Percentiles rank a stretch among this genome's conserved stretches.
Evolutionary conservation across 306 rosid species (phyloP).

Genomic region (Prosopis cineraria): DNA sequence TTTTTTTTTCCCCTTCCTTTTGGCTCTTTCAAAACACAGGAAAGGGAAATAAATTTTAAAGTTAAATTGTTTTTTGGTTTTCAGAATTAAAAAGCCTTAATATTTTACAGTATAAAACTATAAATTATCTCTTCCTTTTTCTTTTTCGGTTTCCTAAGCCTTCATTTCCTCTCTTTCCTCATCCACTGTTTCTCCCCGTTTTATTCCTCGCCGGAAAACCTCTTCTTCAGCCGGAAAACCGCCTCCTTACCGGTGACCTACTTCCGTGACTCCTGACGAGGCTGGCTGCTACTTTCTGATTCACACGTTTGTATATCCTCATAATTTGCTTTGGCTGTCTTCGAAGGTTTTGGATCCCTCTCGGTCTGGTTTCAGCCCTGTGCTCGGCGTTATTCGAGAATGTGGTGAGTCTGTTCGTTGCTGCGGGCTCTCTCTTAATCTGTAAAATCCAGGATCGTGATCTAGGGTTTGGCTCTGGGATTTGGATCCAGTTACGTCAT

Average conservation of each 20-base stretch:
- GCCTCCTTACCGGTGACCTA: conserved; percentile 32
- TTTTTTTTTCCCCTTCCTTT: too few species aligned
- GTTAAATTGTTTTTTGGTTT: not conserved
- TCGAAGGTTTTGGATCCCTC: conserved; percentile 51
- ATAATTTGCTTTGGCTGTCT: conserved; percentile 6
- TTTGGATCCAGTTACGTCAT: conserved; percentile 42
- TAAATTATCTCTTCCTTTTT: conserved; percentile 34
- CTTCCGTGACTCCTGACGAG: not conserved
- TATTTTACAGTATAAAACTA: conserved; percentile 51
- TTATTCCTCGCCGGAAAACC: conserved; percentile 47
- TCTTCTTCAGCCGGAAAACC: conserved; percentile 28
- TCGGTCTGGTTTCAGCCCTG: conserved; percentile 28
- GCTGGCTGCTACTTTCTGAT: not conserved
- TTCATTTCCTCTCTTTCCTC: conserved; percentile 34
- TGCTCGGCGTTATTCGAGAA: conserved; percentile 42
- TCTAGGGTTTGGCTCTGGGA: conserved; percentile 56
- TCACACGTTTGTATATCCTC: not conserved
- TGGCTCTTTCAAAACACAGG: not conserved
- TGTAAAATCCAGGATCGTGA: conserved; percentile 43
- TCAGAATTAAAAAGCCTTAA: conserved; percentile 33
- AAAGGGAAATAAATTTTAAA: not conserved
- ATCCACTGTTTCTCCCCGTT: conserved; percentile 49
- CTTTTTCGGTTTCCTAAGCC: conserved; percentile 54
- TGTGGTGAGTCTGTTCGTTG: conserved; percentile 52
- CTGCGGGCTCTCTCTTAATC: conserved; percentile 29